Evolutionary conservation across 106 monocot genomes (phyloP), one percentile per base, ranked within the genome.

Genomic region (Agapanthus africanus): DNA sequence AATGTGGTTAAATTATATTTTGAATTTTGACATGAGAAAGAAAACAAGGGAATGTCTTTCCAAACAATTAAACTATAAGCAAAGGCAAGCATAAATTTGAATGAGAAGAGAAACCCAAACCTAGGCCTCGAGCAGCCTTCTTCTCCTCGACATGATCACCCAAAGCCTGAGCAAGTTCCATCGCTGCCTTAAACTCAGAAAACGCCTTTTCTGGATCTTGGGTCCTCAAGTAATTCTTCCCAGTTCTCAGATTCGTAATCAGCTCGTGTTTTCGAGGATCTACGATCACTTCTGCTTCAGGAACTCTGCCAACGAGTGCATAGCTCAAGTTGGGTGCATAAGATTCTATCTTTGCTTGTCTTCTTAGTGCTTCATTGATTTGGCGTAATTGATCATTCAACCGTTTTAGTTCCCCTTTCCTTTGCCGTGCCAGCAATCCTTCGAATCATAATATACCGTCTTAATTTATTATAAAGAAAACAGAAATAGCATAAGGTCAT

Each of bases 311-410:
- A 40, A 85, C 79, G 41, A 86, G 88, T 61, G 86, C 85, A 73
- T 93, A 88, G 66, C 83, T 88, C 74, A 88, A 71, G 59, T 81
- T 84, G 19, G 93, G 93, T 25, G 93, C 88, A 79, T 88, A 93
- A 23, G 93, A 93, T 72, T 93, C 93, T 75, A 85, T 93, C 68
- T 88, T 88, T 21, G 93, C 90, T 77, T 93, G 90, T 64, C 93
- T 77, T 77, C 93, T 86, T 36, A 90, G 65, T 31, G 93, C 86
- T 44, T 81, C 82, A 76, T 93, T 93, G 47, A 90, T 93, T 76
- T 93, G 93, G 23, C 86, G 83, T 40, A 93, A 30, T 49, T 93
- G 93, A 67, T 93, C 93, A 72, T 93, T 93, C 59, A 93, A 69
- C 52, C 83, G 74, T 62, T 79, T 82, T 54, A 93, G 60, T 56